A percentile compares a stretch with the other conserved stretches of the same genome.
phyloP scores from a whole-genome alignment of 2,329 filamentous ascomycete species.

The Cephalotrichum gorgonifer region DNA sequence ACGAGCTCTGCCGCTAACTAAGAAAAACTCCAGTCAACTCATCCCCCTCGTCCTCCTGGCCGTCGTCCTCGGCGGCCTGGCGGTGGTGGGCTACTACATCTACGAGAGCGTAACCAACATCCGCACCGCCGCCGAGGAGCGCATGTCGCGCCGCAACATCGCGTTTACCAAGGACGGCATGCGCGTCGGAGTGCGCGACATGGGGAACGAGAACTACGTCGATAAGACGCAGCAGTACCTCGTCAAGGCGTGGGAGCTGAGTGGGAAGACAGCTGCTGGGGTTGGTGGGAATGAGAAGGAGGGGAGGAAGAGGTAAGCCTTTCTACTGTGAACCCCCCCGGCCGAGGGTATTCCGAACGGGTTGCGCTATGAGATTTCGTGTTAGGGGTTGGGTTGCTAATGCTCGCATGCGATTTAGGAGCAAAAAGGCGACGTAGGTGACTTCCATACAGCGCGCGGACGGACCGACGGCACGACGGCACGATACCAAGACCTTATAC shows the following conservation, averaged over 20 bases:
- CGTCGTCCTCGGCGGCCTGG: conserved; percentile 42
- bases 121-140: conserved; percentile 51
- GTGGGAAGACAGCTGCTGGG: conserved; percentile 19
- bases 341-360: background rate
- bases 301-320: conserved; percentile 12
- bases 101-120: conserved; percentile 60
- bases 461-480: background rate
- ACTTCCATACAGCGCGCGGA: background rate
- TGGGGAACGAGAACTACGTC: conserved; percentile 59
- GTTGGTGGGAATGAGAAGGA: conserved; percentile 6
- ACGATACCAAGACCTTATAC: background rate
- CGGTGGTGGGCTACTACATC: conserved; percentile 62
- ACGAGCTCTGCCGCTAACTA: too few relatives aligned
- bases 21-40: conserved; percentile 37
- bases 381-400: background rate
- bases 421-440: background rate
- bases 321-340: background rate
- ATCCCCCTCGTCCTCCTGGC: conserved; percentile 59
- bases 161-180: conserved; percentile 66
- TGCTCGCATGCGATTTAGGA: background rate
- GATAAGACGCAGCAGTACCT: conserved; percentile 62
- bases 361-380: background rate
- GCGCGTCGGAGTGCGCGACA: conserved; percentile 59
- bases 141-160: conserved; percentile 67
- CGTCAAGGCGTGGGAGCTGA: conserved; percentile 56